A percentile compares a stretch with the other conserved stretches of the same genome.
These are phyloP conservation scores for Xanthoparmelia taractica DNA, from an alignment of 495 filamentous ascomycete genomes.

Conservation along the genomic window DNA sequence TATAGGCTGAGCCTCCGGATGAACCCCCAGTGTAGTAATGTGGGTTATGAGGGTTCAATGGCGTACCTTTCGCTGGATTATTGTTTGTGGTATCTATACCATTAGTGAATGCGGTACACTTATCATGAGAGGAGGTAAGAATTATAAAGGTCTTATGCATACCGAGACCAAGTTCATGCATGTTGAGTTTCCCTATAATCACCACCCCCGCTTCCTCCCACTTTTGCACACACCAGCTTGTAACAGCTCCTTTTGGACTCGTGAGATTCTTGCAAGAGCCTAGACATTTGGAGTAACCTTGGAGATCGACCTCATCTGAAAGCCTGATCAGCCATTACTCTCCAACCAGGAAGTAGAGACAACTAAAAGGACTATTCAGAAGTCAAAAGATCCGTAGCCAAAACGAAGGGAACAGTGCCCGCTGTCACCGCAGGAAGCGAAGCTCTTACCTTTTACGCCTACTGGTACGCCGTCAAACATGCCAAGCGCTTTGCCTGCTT, in stretches of 20 bases:
- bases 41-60: slow-evolving; percentile 72
- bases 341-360: not conserved
- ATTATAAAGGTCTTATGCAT: slow-evolving; percentile 16
- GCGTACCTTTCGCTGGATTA: slow-evolving; percentile 73
- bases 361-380: not conserved
- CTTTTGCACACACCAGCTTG: slow-evolving; percentile 68
- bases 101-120: slow-evolving; percentile 8
- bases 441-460: slow-evolving; percentile 51
- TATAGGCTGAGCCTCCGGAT: slow-evolving; percentile 76
- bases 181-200: slow-evolving; percentile 75
- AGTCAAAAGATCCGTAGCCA: not conserved
- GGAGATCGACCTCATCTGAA: slow-evolving; percentile 65
- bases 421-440: not conserved
- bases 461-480: slow-evolving; percentile 79
- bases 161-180: slow-evolving; percentile 85
- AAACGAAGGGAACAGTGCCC: not conserved
- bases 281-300: slow-evolving; percentile 61
- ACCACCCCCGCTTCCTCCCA: slow-evolving; percentile 73
- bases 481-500: slow-evolving; percentile 52
- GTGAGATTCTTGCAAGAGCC: slow-evolving; percentile 52
- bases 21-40: slow-evolving; percentile 84
- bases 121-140: not conserved
- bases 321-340: not conserved
- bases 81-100: slow-evolving; percentile 67
- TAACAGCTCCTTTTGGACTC: slow-evolving; percentile 41